These are phyloP conservation scores for Geotrichum reessii DNA, from an alignment of 1,139 yeast species.

Conservation along the genomic window DNA sequence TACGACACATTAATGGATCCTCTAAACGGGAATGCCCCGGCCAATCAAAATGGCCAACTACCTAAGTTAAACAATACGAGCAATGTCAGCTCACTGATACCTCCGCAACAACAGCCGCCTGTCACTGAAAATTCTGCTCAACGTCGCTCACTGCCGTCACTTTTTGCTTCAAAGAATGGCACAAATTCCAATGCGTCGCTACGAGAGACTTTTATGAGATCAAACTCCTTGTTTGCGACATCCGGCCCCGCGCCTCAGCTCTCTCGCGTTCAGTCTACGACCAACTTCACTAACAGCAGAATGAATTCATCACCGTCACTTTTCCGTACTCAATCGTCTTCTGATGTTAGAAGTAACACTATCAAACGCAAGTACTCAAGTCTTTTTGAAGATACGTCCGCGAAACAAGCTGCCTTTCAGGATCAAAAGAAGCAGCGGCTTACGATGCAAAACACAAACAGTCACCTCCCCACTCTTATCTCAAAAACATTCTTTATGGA, in stretches of 20 bases:
- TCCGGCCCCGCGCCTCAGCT: not conserved
- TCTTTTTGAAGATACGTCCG: conserved; percentile 1
- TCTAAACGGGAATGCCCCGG: not conserved
- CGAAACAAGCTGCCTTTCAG: not conserved
- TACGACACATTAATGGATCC: not conserved
- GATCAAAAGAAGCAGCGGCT: not conserved
- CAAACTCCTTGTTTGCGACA: not conserved
- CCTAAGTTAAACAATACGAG: not conserved
- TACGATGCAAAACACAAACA: not conserved
- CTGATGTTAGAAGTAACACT: not conserved
- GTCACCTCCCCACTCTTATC: not conserved
- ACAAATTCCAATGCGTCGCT: not conserved
- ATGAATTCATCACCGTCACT: conserved; percentile 1
- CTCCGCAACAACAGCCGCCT: not conserved
- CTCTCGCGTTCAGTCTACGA: not conserved
- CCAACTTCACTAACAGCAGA: not conserved
- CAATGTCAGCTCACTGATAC: not conserved
- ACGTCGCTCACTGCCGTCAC: not conserved
- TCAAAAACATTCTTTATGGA: not conserved
- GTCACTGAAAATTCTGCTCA: not conserved
- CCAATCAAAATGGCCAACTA: not conserved
- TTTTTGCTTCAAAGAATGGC: not conserved
- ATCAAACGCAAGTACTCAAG: conserved; percentile 10
- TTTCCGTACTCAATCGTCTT: conserved; percentile 14
- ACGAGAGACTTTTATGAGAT: not conserved